Base-by-base conservation (phyloP, 2,329 filamentous ascomycete genomes). In the Pyrenochaeta sp. region DNA sequence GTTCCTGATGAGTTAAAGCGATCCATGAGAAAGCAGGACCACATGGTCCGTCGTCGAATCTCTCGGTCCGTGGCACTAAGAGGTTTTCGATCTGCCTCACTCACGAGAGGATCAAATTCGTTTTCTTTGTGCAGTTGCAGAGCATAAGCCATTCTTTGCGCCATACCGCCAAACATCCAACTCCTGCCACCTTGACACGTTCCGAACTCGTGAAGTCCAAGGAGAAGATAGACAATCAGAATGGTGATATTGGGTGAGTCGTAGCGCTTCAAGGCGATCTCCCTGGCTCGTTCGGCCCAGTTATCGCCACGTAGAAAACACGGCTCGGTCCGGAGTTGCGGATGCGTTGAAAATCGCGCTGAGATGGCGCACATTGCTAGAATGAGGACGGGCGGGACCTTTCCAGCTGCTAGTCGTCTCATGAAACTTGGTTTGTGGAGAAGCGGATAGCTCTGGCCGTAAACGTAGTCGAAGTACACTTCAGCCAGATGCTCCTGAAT, bases 351-450 rank as follows among this genome's bases (percentile, higher is more conserved):
- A 67, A 97, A 99, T 27, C 94, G 87, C 26, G 93, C 93, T n/a
- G 94, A 90, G 30, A 97, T 86, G 15, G 93, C 93, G 71, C 94
- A 97, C 7, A 99, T 89, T 6, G 93, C 90, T n/a, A 99, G 81
- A 39, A 95, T 85, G 10, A 99, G 77, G 8, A 97, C 93, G 0
- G 94, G 94, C 1, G 94, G 93, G 9, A 97, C 77, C 1, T 87
- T 86, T 20, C 89, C 88, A 46, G 86, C 81, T 61, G 87, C 90
- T 41, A 94, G 71, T 61, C 90, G 90, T 47, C 92, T 83, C 88
- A 97, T 96, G 68, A 95, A 97, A 68, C 92, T 97, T 24, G 94
- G 93, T 68, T 96, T 97, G 73, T 99, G 94, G 7, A 99, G 82
- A 14, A 99, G 77, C 53, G 95, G 89, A 68, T 97, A 99, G 22